Conservation (phyloP, 2,329 filamentous ascomycete genomes). For the Thermoascus crustaceus region DNA sequence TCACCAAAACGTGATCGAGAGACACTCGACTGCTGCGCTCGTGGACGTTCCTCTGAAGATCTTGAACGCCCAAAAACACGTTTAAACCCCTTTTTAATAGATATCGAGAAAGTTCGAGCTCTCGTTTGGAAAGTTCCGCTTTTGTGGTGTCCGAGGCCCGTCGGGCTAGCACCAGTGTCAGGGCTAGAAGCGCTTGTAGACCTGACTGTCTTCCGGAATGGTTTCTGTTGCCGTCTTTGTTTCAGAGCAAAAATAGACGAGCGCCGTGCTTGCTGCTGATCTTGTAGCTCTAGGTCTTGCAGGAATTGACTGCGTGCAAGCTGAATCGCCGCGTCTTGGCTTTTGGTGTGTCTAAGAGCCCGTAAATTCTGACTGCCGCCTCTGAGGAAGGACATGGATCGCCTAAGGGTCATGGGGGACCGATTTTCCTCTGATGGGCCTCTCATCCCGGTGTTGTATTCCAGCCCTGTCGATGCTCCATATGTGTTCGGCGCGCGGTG, state of each 20-base stretch:
- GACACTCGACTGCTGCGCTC: conserved; percentile 17
- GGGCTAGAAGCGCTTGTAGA: conserved; percentile 16
- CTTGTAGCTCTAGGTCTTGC: conserved; percentile 14
- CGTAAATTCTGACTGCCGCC: conserved; percentile 16
- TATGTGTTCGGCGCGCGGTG: conserved; percentile 20
- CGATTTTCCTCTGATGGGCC: conserved; percentile 7
- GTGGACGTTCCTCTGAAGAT: conserved; percentile 11
- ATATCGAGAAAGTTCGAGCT: conserved; percentile 32
- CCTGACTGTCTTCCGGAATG: conserved; percentile 31
- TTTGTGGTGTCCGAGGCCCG: conserved; percentile 4
- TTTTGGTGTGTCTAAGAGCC: conserved; percentile 18
- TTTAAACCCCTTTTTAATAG: conserved; percentile 35
- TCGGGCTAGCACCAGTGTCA: conserved; percentile 8
- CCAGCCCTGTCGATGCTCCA: conserved; percentile 8
- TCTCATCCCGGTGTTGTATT: conserved; percentile 6
- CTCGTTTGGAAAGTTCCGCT: conserved; percentile 14
- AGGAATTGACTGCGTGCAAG: conserved; percentile 34
- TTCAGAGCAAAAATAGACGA: conserved; percentile 17
- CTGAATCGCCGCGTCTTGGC: conserved; percentile 33
- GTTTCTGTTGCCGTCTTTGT: conserved; percentile 23
- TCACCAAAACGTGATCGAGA: conserved; percentile 16
- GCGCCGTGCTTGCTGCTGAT: conserved; percentile 12
- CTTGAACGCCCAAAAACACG: conserved; percentile 32
- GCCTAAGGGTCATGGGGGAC: conserved; percentile 22
- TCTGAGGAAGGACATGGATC: conserved; percentile 37